Evolutionary conservation across 2,329 filamentous ascomycete species (phyloP), one percentile per base, ranked within the genome.

Genomic region (Coniella lustricola): DNA sequence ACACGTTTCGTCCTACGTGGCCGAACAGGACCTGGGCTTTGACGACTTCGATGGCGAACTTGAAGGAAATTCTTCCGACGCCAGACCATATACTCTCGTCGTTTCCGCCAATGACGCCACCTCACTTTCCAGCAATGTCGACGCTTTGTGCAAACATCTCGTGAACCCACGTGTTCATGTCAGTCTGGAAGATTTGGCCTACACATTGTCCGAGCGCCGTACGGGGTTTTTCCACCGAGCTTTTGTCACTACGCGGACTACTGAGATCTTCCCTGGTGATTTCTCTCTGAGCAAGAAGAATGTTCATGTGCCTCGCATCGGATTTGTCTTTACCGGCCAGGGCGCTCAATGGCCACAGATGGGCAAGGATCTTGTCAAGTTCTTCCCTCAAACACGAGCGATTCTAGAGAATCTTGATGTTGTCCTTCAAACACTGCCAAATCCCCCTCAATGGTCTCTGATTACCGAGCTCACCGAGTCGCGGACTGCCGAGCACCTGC

Each of bases 301-400:
- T 29, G n/a, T 31, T 3, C 8, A 38, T 8, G 49, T 16, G 0
- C 48, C 52, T 0, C 20, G 32, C 0, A 21, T 59, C 7, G 51
- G 49, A 9, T 60, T 52, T 21, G 50, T 60, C 10, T 58, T 61
- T 37, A 60, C 58, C 12, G 57, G 58, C 4, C 58, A 60, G 44
- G 58, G 57, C 5, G 56, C 59, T 0, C 56, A 60, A 29, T 61
- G 56, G 57, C 40, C 54, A 0, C 51, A 55, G 13, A 59, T 66
- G 60, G 62, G 59, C 7, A 44, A 33, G 4, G 53, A 58, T 4
- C 48, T 62, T 5, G 12, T 61, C 1, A 16, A 45, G 0, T 25
- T 9, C 0, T 58, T 57, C 34, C 54, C 58, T 0, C 14, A 20
- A 0, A 44, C 50, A 0, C 44, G 45, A 0, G 1, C 9, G 1